Evolutionary conservation across 2,329 filamentous ascomycete genomes (phyloP).

Genomic region (Metarhizium anisopliae): DNA sequence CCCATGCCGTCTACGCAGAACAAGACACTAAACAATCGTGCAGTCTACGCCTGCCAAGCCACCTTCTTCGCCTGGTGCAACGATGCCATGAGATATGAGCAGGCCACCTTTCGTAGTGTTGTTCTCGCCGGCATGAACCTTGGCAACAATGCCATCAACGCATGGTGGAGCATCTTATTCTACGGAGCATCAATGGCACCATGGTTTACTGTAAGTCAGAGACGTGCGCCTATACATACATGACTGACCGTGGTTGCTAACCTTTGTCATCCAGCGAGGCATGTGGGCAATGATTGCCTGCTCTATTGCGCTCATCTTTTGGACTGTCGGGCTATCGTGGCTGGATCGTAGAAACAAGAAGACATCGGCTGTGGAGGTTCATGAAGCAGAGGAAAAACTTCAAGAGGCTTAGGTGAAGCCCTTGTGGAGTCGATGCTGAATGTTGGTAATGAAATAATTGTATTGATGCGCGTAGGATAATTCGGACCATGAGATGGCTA

Average conservation of each 20-base stretch:
- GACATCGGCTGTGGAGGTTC: neutral
- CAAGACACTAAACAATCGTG: neutral
- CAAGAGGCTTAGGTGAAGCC: neutral
- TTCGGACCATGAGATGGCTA: too few relatives aligned
- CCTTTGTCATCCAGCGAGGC: constrained; percentile 36
- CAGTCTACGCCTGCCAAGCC: constrained; percentile 62
- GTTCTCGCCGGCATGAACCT: constrained; percentile 67
- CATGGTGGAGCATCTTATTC: constrained; percentile 66
- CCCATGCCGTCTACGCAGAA: neutral
- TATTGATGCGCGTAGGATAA: too few relatives aligned
- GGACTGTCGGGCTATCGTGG: constrained; percentile 46
- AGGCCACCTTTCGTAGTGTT: constrained; percentile 53
- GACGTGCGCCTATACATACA: neutral
- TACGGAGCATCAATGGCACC: constrained; percentile 60
- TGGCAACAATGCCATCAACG: constrained; percentile 58
- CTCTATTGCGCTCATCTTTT: constrained; percentile 49
- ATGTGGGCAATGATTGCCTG: constrained; percentile 67
- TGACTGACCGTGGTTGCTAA: neutral
- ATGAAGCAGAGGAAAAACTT: neutral
- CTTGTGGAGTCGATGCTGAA: neutral
- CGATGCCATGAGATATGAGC: constrained; percentile 56
- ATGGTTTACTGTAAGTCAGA: constrained; percentile 46
- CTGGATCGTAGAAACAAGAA: constrained; percentile 16
- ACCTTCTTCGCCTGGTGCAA: constrained; percentile 72
- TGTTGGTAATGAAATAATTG: too few relatives aligned